phyloP scores from a whole-genome alignment of 441 rosid species.

The Capsella rubella region DNA sequence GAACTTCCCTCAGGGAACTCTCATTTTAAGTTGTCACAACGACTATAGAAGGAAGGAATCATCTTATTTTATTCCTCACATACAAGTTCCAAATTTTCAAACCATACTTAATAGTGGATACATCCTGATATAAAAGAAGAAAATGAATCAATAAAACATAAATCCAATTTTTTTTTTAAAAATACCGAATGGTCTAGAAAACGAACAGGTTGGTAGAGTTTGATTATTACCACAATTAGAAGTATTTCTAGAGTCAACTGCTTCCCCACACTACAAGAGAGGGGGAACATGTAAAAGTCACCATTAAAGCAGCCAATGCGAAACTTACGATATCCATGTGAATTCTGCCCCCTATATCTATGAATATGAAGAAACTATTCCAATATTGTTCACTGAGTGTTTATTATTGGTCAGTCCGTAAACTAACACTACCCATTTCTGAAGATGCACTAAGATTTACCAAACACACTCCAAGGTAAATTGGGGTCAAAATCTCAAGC shows the following conservation, averaged over 20 bases:
- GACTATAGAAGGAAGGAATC: background rate
- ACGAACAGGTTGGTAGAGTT: too few species aligned
- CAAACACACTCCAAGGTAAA: slow-evolving; percentile 19
- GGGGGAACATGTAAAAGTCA: too few species aligned
- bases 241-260: too few species aligned
- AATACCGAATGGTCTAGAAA: too few species aligned
- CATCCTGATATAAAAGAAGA: background rate
- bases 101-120: slow-evolving; percentile 1
- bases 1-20: too few species aligned
- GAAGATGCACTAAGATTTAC: slow-evolving; percentile 19
- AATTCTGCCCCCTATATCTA: too few species aligned
- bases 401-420: slow-evolving; percentile 5
- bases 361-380: too few species aligned
- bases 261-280: too few species aligned
- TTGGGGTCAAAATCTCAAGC: slow-evolving; percentile 2
- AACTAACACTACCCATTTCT: slow-evolving; percentile 26
- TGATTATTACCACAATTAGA: background rate
- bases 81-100: background rate
- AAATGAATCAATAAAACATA: too few species aligned
- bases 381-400: background rate
- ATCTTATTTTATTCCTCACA: slow-evolving; percentile 2
- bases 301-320: too few species aligned
- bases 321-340: too few species aligned
- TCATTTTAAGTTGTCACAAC: slow-evolving; percentile 7
- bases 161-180: too few species aligned